phyloP scores from a whole-genome alignment of 495 filamentous ascomycete genomes.

The Daldinia childiae region DNA sequence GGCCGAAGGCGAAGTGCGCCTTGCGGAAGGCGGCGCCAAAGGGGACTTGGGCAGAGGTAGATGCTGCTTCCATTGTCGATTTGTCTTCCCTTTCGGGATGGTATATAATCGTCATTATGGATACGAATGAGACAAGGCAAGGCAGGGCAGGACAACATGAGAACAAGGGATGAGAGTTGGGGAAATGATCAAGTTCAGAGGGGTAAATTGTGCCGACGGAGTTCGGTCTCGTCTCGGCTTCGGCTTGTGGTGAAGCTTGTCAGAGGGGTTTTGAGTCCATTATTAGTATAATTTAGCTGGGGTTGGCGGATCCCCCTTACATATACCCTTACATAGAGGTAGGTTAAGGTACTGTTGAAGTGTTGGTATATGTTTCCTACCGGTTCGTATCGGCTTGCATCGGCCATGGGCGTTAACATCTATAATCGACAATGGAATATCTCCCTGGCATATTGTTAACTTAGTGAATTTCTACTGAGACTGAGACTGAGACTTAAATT shows the following conservation, averaged over 20 bases:
- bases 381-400: background rate
- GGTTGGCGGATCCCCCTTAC: background rate
- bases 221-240: slow-evolving; percentile 6
- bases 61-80: background rate
- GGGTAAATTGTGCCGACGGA: background rate
- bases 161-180: background rate
- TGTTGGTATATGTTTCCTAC: background rate
- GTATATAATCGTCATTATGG: slow-evolving; percentile 23
- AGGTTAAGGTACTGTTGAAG: no score
- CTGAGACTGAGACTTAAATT: no score
- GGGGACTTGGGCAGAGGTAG: slow-evolving; percentile 7
- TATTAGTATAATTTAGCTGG: background rate
- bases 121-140: background rate
- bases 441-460: no score
- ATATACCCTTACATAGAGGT: no score
- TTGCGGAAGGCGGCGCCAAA: slow-evolving; percentile 43
- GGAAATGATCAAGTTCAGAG: background rate
- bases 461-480: no score
- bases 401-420: no score
- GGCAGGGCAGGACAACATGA: background rate
- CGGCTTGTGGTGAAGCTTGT: slow-evolving; percentile 3
- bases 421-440: no score
- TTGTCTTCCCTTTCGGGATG: slow-evolving; percentile 2
- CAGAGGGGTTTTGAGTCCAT: background rate
- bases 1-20: slow-evolving; percentile 41